Evolutionary conservation across 257 asterid genomes (phyloP), one percentile per base, ranked within the genome.

Genomic region (Marsdenia floribunda): DNA sequence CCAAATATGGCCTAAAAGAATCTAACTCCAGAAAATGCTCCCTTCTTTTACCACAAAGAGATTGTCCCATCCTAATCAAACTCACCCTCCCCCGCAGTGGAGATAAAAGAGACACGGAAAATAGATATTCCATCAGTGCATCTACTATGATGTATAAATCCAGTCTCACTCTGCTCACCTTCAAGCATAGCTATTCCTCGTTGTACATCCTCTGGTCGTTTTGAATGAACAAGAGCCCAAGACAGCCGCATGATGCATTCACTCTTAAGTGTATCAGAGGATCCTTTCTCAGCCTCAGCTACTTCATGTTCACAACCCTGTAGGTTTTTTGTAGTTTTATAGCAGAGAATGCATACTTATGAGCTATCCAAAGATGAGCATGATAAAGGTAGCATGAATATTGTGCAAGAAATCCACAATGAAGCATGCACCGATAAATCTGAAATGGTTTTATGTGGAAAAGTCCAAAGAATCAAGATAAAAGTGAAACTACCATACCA

Each of bases 101-200:
- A 10, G 4, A 4, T 5, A 57, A 26, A 42, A 24, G 4, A 47
- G 67, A 37, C 1, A 33, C 53, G 37, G 13, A 52, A 52, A 52
- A 18, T 2, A 52, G 6, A 52, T 0, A 18, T 52, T 52, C 18
- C 15, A 6, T 4, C 18, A 52, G 6, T 52, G 21, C 55, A 50
- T 50, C 46, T 40, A 3, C 46, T 5, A 40, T 40, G 12, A 44
- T 44, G 6, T 44, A 42, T 42, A 42, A 42, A 42, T 42, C 47
- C 47, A 42, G 47, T 5, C 69, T 53, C 66, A 69, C 63, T 71
- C 42, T 49, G 55, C 78, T 79, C 40, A 91, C 98, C 93, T 86
- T 94, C 98, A 69, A 94, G 98, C 98, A 94, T 94, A 69, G 90
- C 97, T 81, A 91, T 91, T 53, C 98, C 98, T 76, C 97, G 94